These are phyloP conservation scores for Neofusicoccum umdonicola DNA, from an alignment of 2,329 filamentous ascomycete genomes.

Conservation along the genomic window DNA sequence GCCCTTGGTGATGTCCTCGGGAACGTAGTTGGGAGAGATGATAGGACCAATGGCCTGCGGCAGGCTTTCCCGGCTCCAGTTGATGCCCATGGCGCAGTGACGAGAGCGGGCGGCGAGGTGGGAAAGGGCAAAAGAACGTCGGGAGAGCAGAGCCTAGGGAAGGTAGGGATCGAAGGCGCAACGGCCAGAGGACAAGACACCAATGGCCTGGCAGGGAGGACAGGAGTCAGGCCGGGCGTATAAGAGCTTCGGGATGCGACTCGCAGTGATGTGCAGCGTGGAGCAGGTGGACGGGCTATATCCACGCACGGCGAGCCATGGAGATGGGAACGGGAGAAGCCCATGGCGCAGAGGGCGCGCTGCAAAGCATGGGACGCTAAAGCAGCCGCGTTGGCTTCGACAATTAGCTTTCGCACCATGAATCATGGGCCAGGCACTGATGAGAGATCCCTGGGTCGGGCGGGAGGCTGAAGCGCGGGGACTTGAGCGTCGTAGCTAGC, in stretches of 20 bases:
- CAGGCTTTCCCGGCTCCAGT: not conserved
- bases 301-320: not conserved
- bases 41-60: constrained; percentile 24
- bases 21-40: constrained; percentile 23
- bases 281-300: constrained; percentile 4
- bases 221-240: not conserved
- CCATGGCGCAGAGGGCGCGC: not conserved
- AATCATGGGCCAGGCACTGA: constrained; percentile 7
- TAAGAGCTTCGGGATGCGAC: not conserved
- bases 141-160: not conserved
- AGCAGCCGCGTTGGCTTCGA: constrained; percentile 5
- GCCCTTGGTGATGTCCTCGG: constrained; percentile 28
- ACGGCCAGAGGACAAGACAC: not conserved
- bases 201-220: not conserved
- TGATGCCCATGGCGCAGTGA: not conserved
- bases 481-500: not conserved
- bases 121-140: not conserved
- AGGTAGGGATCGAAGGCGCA: not conserved
- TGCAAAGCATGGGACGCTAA: not conserved
- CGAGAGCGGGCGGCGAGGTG: not conserved
- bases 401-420: constrained; percentile 2
- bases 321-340: not conserved
- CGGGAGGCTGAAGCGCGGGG: constrained; percentile 12
- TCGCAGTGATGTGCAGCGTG: constrained; percentile 3
- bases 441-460: not conserved